These are phyloP conservation scores for Dalbergia oliveri DNA, from an alignment of 306 rosid genomes.

Conservation along the genomic window DNA sequence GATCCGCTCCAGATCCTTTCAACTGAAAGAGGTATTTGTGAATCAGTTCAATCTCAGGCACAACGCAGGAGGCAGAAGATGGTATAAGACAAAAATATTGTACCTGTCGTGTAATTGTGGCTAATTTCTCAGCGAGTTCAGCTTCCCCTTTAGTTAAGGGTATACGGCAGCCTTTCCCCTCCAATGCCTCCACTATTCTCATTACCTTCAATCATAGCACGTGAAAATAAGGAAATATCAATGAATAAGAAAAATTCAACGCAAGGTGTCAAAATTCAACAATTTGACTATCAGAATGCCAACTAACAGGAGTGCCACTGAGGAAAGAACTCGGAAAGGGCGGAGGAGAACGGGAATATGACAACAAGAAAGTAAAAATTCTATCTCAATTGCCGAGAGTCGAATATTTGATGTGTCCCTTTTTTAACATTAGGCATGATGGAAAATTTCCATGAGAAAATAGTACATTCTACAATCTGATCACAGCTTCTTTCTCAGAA, in stretches of 20 bases:
- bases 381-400: not conserved
- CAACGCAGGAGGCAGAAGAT: constrained; percentile 5
- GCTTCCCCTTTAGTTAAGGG: constrained; percentile 95
- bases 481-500: constrained; percentile 22
- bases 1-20: constrained; percentile 92
- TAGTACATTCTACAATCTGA: constrained; percentile 28
- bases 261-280: constrained; percentile 23
- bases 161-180: constrained; percentile 89
- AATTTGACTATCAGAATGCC: constrained; percentile 29
- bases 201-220: constrained; percentile 67
- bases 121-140: constrained; percentile 90
- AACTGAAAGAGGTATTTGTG: constrained; percentile 62
- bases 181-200: constrained; percentile 93
- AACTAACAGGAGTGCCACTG: constrained; percentile 1
- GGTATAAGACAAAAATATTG: not conserved
- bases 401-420: no score
- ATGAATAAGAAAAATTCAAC: constrained; percentile 13
- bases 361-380: constrained; percentile 12
- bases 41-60: constrained; percentile 45
- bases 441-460: constrained; percentile 15
- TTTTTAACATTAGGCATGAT: not conserved
- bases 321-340: constrained; percentile 2
- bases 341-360: not conserved
- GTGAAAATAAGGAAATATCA: constrained; percentile 15
- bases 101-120: constrained; percentile 90